Base-by-base conservation (phyloP, 2,329 filamentous ascomycete species). In the Colletotrichum sp. region DNA sequence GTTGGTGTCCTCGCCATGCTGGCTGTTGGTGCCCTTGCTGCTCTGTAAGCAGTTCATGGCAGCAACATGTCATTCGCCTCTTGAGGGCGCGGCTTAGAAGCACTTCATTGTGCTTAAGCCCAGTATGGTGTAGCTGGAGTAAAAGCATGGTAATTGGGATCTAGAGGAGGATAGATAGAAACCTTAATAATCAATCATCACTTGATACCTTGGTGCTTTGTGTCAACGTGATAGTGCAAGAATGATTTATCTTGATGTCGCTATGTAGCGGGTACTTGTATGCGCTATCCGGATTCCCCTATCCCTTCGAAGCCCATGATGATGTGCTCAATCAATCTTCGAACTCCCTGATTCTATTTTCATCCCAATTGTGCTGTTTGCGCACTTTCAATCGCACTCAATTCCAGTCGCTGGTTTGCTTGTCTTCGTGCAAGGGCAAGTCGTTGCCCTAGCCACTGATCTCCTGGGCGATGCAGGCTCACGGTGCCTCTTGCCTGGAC, bases 1-100 rank as follows among this genome's bases (percentile, higher is more conserved):
- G n/a, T 71, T 12, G 74, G 71, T 3, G 7, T 68, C 32, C n/a
- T 68, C 10, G 75, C 66, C 16, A 36, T 66, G n/a, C 24, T 76
- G 24, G 75, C 72, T 16, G 38, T 71, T n/a, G 75, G 55, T 30
- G 75, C 56, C n/a, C 38, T 75, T 52, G 75, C 71, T 32, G 66
- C 66, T 8, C n/a, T 75, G 58, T 62, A 34, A 61, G 28, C 26
- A 61, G 5, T 15, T n/a, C 16, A 13, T 28, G 58, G 58, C n/a
- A 2, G 21, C 56, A 32, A 62, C 18, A 13, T 61, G 18, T n/a
- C 58, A 30, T 62, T 13, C 32, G 18, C 16, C 32, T 52, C 43
- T 36, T 8, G 18, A 36, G 18, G 58, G 28, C n/a, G n/a, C 13
- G 13, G 28, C 28, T 21, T 34, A 24, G 56, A 60, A 12, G 56